phyloP scores from a whole-genome alignment of 1,284 basidiomycete species.

The Cutaneotrichosporon mucoides region DNA sequence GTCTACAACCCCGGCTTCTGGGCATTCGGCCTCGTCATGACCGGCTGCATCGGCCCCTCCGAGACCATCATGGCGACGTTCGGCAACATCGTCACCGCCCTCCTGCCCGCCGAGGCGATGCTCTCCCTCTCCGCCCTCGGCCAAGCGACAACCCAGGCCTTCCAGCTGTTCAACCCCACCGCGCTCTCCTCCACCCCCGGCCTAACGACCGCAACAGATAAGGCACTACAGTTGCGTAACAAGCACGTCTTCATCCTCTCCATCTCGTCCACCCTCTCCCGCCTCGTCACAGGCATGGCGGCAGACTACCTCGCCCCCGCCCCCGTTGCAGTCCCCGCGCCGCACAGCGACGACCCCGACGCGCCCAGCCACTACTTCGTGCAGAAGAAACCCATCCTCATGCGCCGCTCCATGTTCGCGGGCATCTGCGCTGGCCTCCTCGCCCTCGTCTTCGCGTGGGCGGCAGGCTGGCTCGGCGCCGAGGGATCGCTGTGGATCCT shows the following conservation, averaged over 20 bases:
- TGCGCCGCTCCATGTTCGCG: conserved; percentile 37
- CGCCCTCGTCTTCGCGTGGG: conserved; percentile 38
- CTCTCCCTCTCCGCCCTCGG: background rate
- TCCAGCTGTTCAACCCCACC: conserved; percentile 9
- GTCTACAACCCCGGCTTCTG: conserved; percentile 45
- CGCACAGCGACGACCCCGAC: conserved; percentile 13
- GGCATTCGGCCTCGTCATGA: conserved; percentile 43
- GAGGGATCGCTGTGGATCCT: conserved; percentile 42
- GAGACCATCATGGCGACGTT: conserved; percentile 48
- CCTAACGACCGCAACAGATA: conserved; percentile 6
- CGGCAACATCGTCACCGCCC: conserved; percentile 46
- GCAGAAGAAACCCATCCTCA: conserved; percentile 27
- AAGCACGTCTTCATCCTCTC: conserved; percentile 48
- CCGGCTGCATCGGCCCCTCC: conserved; percentile 46
- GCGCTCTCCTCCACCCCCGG: conserved; percentile 7
- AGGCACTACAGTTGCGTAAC: conserved; percentile 39
- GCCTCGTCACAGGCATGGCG: conserved; percentile 40
- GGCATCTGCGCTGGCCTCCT: conserved; percentile 32
- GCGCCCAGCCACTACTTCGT: conserved; percentile 32
- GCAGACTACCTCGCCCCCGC: conserved; percentile 46
- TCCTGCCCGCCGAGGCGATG: conserved; percentile 30
- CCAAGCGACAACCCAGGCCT: background rate
- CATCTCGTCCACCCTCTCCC: conserved; percentile 41
- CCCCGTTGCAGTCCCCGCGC: conserved; percentile 29
- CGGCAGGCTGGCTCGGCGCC: conserved; percentile 30